Base-by-base conservation (phyloP, 163 green algal species). In the Trebouxia gelatinosa region DNA sequence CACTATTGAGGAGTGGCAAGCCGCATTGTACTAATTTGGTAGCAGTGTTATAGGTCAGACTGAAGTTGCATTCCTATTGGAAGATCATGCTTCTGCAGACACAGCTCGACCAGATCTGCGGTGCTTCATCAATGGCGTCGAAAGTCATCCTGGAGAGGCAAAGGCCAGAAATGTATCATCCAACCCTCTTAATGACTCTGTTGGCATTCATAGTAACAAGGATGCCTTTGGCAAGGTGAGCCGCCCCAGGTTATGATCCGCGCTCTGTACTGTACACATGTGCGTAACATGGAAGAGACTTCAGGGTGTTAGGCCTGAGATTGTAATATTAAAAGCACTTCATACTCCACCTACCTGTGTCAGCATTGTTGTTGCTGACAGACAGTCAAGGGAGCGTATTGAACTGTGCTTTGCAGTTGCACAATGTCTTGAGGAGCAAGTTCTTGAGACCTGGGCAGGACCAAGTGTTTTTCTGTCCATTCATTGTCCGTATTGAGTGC, bases 81-180 rank as follows among this genome's bases (percentile, higher is more conserved):
- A 62, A 28, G 51, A 34, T 28, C 5, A 26, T 34, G 51, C 51
- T 28, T 61, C 51, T 62, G 51, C 51, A 29, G 51, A 62, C 51
- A 62, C 3, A 7, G 51, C 51, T 62, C 5, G 51, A 1, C 51
- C 51, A 62, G 51, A 62, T 26, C 21, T 62, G 51, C 51, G 5
- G 23, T 62, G 51, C 51, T 62, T 62, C 23, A 28, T 62, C 1
- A 7, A 62, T 62, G 51, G 5, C 23, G 51, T 62, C 19, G 51
- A 62, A 34, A 62, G 51, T 62, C 51, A 62, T 26, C 51, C 51
- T 62, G 51, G 51, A 31, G 51, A 62, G 23, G 51, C 51, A 62
- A 62, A 62, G 51, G 51, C 51, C 3, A 62, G 51, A 62, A 62
- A 62, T 62, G 51, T 62, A 62, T 62, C 51, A 26, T 62, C 51